phyloP scores from a whole-genome alignment of 1,284 basidiomycete species.

The Pascua guehoae region DNA sequence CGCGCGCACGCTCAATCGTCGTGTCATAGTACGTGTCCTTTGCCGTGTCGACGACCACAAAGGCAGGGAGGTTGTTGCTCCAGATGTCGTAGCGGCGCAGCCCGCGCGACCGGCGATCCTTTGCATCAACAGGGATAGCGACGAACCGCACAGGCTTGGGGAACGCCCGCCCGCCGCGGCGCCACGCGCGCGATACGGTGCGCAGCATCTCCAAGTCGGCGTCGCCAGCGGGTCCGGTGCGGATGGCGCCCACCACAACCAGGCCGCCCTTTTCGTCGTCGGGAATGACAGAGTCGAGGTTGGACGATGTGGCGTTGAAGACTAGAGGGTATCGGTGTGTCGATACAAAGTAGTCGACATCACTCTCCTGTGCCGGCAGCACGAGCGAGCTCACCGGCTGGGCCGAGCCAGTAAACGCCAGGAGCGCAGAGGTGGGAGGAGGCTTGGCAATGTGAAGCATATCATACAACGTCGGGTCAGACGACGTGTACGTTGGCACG shows the following conservation, averaged over 20 bases:
- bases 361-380: conserved; percentile 30
- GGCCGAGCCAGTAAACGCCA: conserved; percentile 68
- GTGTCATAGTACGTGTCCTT: conserved; percentile 51
- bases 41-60: conserved; percentile 72
- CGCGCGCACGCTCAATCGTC: conserved; percentile 64
- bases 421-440: conserved; percentile 56
- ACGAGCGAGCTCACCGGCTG: conserved; percentile 36
- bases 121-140: conserved; percentile 81
- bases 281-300: conserved; percentile 72
- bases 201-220: conserved; percentile 55
- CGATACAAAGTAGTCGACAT: conserved; percentile 57
- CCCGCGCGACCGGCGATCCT: conserved; percentile 66
- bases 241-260: conserved; percentile 61
- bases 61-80: conserved; percentile 54
- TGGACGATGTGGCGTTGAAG: conserved; percentile 66
- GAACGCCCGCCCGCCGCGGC: conserved; percentile 39
- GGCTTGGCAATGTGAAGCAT: conserved; percentile 56
- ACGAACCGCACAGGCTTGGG: conserved; percentile 70
- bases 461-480: conserved; percentile 53
- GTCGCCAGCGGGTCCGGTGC: conserved; percentile 27
- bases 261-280: conserved; percentile 64
- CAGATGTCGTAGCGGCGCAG: conserved; percentile 30
- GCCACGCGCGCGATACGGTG: conserved; percentile 65
- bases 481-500: conserved; percentile 60
- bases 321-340: conserved; percentile 66